A percentile compares a stretch with the other conserved stretches of the same genome.
Evolutionary conservation across 768 basidiomycete species (phyloP).

Genomic region (Pleurotus tuoliensis): DNA sequence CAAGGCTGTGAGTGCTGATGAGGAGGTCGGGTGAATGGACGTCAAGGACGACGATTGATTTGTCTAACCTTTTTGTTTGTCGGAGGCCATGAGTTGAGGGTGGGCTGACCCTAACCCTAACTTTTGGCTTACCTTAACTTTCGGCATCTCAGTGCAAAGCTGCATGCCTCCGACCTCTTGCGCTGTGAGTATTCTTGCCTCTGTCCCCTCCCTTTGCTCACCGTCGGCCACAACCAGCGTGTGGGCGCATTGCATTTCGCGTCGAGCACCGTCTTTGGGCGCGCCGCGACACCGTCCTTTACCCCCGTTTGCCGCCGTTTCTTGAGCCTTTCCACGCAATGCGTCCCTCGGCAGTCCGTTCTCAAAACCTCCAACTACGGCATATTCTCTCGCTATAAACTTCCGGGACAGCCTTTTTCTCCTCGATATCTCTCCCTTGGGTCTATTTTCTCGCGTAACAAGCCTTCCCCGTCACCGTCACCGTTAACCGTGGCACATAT

Average conservation of each 20-base stretch:
- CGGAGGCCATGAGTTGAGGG: slow-evolving; percentile 26
- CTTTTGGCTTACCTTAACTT: slow-evolving; percentile 8
- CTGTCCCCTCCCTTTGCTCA: background rate
- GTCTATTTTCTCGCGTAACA: slow-evolving; percentile 45
- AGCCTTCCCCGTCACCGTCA: slow-evolving; percentile 43
- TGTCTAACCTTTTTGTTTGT: slow-evolving; percentile 36
- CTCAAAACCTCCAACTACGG: slow-evolving; percentile 1
- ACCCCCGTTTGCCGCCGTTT: slow-evolving; percentile 11
- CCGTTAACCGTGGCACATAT: slow-evolving; percentile 67
- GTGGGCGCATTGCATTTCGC: slow-evolving; percentile 13
- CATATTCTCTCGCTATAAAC: slow-evolving; percentile 5
- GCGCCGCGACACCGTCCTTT: slow-evolving; percentile 4
- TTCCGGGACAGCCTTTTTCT: background rate
- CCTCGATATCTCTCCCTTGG: slow-evolving; percentile 33
- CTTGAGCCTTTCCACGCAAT: slow-evolving; percentile 3
- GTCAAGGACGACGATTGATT: background rate
- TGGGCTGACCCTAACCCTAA: slow-evolving; percentile 14
- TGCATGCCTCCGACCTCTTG: background rate
- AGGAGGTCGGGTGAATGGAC: background rate
- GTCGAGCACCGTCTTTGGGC: slow-evolving; percentile 10
- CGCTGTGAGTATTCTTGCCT: slow-evolving; percentile 11
- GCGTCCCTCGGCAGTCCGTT: slow-evolving; percentile 10
- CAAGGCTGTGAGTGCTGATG: slow-evolving; percentile 28
- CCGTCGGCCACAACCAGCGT: background rate
- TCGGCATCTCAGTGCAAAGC: background rate